These are phyloP conservation scores for Naematelia encephala DNA, from an alignment of 768 basidiomycete species.

Conservation along the genomic window DNA sequence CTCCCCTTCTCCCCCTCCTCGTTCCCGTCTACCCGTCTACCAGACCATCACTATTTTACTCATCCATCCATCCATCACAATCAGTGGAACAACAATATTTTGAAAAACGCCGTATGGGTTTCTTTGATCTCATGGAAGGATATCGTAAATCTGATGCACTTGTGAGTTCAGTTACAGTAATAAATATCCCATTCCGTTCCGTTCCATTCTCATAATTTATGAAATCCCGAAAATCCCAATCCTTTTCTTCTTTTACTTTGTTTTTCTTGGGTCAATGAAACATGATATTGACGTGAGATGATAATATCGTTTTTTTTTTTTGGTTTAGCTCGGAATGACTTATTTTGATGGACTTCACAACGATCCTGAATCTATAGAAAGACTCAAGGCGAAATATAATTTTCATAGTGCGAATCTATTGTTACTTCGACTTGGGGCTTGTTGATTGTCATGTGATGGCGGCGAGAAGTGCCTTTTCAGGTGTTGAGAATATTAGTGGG, in stretches of 20 bases:
- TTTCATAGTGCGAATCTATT: constrained; percentile 40
- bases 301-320: no score
- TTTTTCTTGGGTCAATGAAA: no score
- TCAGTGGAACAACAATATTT: constrained; percentile 51
- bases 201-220: no score
- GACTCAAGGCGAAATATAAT: constrained; percentile 37
- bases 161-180: constrained; percentile 12
- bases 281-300: no score
- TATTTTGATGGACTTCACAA: constrained; percentile 47
- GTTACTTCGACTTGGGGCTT: constrained; percentile 36
- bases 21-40: no score
- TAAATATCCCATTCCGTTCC: background rate
- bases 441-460: constrained; percentile 13
- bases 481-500: no score
- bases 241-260: no score
- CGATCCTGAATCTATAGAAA: constrained; percentile 39
- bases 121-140: constrained; percentile 50
- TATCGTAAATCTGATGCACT: constrained; percentile 49
- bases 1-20: no score
- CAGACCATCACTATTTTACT: no score
- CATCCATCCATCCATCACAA: no score
- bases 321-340: constrained; percentile 28
- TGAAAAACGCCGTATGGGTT: constrained; percentile 49
- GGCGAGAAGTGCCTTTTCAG: no score
- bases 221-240: no score